phyloP scores from a whole-genome alignment of 225 moss, liverwort and hornwort species.

The Polytrichum commune region DNA sequence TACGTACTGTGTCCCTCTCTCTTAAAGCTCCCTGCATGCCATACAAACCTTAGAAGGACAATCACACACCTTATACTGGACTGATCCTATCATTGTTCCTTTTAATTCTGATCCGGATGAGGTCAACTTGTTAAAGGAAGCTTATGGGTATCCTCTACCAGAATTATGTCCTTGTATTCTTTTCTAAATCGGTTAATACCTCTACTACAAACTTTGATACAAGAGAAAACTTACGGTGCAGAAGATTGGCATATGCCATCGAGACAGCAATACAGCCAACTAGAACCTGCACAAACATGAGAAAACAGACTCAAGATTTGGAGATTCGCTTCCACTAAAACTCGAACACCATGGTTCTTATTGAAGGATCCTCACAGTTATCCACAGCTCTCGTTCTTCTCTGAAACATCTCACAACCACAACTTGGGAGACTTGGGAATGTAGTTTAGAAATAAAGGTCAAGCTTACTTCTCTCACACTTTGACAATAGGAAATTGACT shows the following conservation, averaged over 20 bases:
- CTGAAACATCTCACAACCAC: not conserved
- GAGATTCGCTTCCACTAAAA: too few species aligned
- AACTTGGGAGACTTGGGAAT: not conserved
- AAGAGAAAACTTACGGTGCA: constrained; percentile 74
- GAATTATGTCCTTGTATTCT: not conserved
- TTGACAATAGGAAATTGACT: too few species aligned
- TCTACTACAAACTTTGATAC: not conserved
- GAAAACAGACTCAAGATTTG: not conserved
- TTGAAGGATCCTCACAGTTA: not conserved
- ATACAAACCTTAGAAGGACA: constrained; percentile 31
- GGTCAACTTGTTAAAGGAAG: not conserved
- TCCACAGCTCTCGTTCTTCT: not conserved
- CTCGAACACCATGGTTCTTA: too few species aligned
- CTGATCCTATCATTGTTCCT: not conserved
- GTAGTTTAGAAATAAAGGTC: not conserved
- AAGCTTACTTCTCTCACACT: too few species aligned
- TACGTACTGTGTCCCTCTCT: constrained; percentile 24
- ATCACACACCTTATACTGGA: too few species aligned
- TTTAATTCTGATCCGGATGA: not conserved
- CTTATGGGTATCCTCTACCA: not conserved
- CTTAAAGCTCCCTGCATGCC: constrained; percentile 40
- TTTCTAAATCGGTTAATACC: not conserved
- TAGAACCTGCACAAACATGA: constrained; percentile 60
- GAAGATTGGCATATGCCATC: constrained; percentile 82
- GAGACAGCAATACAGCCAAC: constrained; percentile 86